These are phyloP conservation scores for Cunninghamia lanceolata DNA, from an alignment of 75 land plant genomes.

Conservation along the genomic window DNA sequence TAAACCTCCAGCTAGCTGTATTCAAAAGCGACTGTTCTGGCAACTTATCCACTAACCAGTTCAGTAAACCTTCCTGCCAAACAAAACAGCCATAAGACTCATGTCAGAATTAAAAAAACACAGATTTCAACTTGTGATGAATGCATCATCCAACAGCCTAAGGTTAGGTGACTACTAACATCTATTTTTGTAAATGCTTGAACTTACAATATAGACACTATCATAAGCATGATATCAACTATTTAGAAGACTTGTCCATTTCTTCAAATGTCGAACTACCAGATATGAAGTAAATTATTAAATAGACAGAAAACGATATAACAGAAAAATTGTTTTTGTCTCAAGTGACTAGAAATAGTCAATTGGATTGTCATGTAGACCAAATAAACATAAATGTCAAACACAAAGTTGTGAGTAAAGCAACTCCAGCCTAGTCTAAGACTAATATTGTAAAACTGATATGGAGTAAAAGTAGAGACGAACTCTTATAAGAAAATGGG, in stretches of 20 bases:
- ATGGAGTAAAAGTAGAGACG: neutral
- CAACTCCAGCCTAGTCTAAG: neutral
- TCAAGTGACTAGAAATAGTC: neutral
- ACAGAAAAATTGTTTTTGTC: neutral
- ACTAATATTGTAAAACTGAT: neutral
- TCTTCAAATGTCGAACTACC: neutral
- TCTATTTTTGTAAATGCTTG: neutral
- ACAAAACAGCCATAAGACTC: neutral
- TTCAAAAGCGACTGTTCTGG: constrained; percentile 78
- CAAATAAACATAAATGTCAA: neutral
- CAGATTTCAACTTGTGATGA: constrained; percentile 1
- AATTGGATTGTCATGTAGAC: neutral
- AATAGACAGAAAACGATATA: neutral
- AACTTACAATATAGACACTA: neutral
- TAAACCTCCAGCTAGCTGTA: constrained; percentile 71
- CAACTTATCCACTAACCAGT: constrained; percentile 66
- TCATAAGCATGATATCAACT: neutral
- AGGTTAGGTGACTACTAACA: neutral
- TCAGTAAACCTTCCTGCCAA: constrained; percentile 60
- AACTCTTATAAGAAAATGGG: too few relatives aligned
- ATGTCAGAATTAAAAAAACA: neutral
- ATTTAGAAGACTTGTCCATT: neutral
- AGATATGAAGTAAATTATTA: constrained; percentile 4
- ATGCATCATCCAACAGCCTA: neutral
- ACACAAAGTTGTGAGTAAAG: neutral